phyloP scores from a whole-genome alignment of 345 rosid genomes.

The Eucalyptus lansdowneana region DNA sequence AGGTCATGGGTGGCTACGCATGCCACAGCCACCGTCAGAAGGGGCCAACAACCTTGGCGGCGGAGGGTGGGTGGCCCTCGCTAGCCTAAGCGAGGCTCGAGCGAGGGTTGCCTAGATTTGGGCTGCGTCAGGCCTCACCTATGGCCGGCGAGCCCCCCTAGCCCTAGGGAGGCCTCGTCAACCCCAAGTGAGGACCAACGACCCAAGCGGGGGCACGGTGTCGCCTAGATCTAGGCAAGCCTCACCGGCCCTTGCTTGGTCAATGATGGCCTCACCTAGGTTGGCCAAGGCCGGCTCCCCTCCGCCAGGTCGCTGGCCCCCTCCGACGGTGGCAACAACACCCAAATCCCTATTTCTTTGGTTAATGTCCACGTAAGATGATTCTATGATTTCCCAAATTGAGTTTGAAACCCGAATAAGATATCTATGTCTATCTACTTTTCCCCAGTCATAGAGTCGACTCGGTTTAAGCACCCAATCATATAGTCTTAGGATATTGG shows the following conservation, averaged over 20 bases:
- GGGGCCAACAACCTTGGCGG: fast-evolving
- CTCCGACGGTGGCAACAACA: fast-evolving
- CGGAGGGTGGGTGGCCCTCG: no score
- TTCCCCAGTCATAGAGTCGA: neutral
- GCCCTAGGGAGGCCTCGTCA: no score
- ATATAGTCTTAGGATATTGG: neutral
- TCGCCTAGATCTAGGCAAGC: fast-evolving
- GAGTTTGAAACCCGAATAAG: fast-evolving
- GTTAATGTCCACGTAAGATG: neutral
- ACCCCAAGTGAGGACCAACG: fast-evolving
- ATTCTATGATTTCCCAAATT: neutral
- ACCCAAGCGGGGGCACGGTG: fast-evolving
- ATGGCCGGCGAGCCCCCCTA: fast-evolving
- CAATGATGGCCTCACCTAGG: no score
- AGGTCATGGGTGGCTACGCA: no score
- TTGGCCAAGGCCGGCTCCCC: no score
- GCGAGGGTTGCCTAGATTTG: no score
- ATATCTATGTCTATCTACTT: neutral
- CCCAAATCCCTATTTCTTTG: no score
- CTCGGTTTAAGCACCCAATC: neutral
- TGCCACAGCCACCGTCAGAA: fast-evolving
- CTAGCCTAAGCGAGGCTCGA: fast-evolving
- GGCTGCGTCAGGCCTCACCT: fast-evolving
- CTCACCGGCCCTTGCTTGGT: fast-evolving
- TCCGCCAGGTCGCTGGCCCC: fast-evolving